phyloP scores from a whole-genome alignment of 257 asterid species.

The Solanum habrochaites region DNA sequence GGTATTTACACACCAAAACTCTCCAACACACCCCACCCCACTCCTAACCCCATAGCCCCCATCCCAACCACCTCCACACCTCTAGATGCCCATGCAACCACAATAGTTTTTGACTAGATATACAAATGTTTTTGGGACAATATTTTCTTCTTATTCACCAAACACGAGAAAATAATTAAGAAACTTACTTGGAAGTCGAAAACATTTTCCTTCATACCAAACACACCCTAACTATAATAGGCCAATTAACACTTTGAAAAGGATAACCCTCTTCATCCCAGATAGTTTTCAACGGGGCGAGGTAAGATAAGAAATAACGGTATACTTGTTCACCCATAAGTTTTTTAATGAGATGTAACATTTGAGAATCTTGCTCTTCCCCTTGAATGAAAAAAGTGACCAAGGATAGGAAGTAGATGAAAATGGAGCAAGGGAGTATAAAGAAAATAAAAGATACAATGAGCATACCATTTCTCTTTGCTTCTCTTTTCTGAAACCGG shows the following conservation, averaged over 20 bases:
- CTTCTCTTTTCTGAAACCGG: slow-evolving; percentile 79
- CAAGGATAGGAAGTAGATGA: not conserved
- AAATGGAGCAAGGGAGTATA: not conserved
- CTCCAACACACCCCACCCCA: not conserved
- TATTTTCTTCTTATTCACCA: not conserved
- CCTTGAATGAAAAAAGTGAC: not conserved
- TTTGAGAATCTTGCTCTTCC: not conserved
- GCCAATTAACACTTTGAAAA: not conserved
- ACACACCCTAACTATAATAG: not conserved
- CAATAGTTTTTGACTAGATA: not conserved
- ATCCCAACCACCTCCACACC: not conserved
- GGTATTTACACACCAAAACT: not conserved
- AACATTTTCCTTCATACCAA: not conserved
- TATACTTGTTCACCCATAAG: not conserved
- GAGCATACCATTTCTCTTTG: slow-evolving; percentile 66
- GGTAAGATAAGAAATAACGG: not conserved
- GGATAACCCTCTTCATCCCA: not conserved
- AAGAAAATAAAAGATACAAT: not conserved
- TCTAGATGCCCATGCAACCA: not conserved
- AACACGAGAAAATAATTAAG: not conserved
- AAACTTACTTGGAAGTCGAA: not conserved
- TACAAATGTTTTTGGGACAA: not conserved
- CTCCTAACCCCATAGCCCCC: not conserved
- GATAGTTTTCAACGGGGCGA: not conserved
- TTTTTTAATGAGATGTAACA: not conserved